Evolutionary conservation across 306 rosid species (phyloP).

Genomic region (Phaseolus lunatus): DNA sequence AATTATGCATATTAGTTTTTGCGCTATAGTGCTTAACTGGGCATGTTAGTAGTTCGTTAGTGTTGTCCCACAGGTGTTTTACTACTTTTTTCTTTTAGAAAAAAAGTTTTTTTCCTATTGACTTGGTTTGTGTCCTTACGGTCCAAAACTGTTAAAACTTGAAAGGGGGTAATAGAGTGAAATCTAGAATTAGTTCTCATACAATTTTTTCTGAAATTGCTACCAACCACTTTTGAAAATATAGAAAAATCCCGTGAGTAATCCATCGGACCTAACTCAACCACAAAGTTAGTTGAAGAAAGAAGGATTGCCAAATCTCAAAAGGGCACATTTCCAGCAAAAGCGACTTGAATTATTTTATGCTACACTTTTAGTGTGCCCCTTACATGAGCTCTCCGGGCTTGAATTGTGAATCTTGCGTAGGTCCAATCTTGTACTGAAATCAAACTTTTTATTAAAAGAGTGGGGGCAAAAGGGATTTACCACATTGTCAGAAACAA

Average conservation of each 20-base stretch:
- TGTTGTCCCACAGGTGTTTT: background rate
- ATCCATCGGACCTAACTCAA: background rate
- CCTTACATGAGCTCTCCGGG: background rate
- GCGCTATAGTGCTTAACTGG: background rate
- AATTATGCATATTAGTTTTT: background rate
- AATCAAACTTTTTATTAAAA: background rate
- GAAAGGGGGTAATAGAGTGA: background rate
- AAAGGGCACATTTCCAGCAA: background rate
- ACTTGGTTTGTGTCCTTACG: constrained; percentile 4
- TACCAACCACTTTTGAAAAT: background rate
- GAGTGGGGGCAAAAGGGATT: background rate
- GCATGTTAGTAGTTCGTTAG: background rate
- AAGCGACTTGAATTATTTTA: background rate
- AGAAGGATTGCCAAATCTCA: background rate
- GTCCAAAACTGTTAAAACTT: constrained; percentile 1
- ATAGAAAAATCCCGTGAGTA: background rate
- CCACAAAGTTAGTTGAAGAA: background rate
- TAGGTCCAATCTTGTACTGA: background rate
- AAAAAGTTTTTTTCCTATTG: background rate
- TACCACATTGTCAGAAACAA: background rate
- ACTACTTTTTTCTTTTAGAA: background rate
- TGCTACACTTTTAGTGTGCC: too few relatives aligned
- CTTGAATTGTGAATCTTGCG: background rate
- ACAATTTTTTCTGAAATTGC: background rate
- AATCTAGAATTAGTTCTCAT: constrained; percentile 5